These are phyloP conservation scores for Colletotrichum eremochloae DNA, from an alignment of 2,329 filamentous ascomycete species.

Conservation along the genomic window DNA sequence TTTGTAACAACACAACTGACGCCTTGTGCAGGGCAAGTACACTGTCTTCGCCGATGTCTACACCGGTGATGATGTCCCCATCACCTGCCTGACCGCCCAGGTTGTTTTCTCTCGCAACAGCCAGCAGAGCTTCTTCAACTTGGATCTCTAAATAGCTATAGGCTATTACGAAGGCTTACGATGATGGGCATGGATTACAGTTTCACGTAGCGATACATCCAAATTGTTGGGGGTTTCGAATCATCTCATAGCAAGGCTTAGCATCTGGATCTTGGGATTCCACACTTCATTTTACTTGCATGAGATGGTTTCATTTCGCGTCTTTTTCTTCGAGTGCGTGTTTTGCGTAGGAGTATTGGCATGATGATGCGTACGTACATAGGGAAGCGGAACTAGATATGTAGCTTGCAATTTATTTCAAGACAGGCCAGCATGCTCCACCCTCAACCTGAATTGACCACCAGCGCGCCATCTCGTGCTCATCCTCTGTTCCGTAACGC, in stretches of 20 bases:
- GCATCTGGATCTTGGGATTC: conserved; percentile 33
- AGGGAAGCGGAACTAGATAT: conserved; percentile 38
- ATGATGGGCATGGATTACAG: conserved; percentile 38
- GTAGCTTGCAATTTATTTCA: conserved; percentile 33
- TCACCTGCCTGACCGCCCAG: conserved; percentile 88
- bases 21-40: conserved; percentile 80
- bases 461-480: not conserved
- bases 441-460: conserved; percentile 10
- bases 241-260: conserved; percentile 39
- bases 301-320: not conserved
- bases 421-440: conserved; percentile 15
- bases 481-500: not conserved
- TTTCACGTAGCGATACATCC: conserved; percentile 36
- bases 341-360: conserved; percentile 39
- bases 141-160: conserved; percentile 54
- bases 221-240: conserved; percentile 28
- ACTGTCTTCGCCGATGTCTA: conserved; percentile 88
- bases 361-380: conserved; percentile 37
- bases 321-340: conserved; percentile 15
- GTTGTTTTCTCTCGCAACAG: conserved; percentile 70
- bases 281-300: conserved; percentile 24
- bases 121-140: conserved; percentile 52
- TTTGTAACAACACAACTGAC: conserved; percentile 42
- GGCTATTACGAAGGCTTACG: conserved; percentile 32
- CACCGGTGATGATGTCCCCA: conserved; percentile 77